These are phyloP conservation scores for Rutidosis leptorrhynchoides DNA, from an alignment of 129 eudicot species.

Conservation along the genomic window DNA sequence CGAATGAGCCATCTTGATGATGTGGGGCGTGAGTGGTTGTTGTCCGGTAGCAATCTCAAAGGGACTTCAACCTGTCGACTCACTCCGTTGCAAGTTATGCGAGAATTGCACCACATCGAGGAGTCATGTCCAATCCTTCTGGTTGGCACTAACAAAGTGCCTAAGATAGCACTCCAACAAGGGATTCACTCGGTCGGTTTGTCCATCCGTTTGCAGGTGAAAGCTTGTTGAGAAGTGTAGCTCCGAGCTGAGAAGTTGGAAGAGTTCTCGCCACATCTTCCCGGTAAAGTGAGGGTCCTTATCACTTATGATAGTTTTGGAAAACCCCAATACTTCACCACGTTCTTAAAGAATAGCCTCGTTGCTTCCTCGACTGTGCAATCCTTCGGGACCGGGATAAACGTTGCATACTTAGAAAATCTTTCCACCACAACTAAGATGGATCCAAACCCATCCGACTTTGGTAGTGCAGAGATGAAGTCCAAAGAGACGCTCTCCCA, in stretches of 20 bases:
- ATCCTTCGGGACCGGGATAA: not conserved
- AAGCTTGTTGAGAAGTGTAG: no score
- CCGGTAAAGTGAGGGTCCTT: not conserved
- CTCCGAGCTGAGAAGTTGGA: not conserved
- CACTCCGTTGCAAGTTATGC: not conserved
- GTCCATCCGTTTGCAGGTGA: no score
- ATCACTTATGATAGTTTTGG: not conserved
- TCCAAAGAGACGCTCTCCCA: slow-evolving; percentile 22
- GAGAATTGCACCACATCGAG: not conserved
- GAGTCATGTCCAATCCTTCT: not conserved
- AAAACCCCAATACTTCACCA: not conserved
- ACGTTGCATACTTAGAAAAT: not conserved
- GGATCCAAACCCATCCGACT: not conserved
- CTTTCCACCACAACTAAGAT: slow-evolving; percentile 11
- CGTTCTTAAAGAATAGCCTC: not conserved
- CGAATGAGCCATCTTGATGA: no score
- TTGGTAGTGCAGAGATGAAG: slow-evolving; percentile 6
- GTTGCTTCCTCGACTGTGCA: not conserved
- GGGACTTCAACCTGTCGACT: slow-evolving; percentile 7
- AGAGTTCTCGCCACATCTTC: not conserved
- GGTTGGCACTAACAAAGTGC: slow-evolving; percentile 1
- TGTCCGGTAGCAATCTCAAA: not conserved
- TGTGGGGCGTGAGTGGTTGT: not conserved
- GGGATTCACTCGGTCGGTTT: not conserved
- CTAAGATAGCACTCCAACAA: not conserved